Base-by-base conservation (phyloP, 148 eudicot species). In the Rhododendron henanense region DNA sequence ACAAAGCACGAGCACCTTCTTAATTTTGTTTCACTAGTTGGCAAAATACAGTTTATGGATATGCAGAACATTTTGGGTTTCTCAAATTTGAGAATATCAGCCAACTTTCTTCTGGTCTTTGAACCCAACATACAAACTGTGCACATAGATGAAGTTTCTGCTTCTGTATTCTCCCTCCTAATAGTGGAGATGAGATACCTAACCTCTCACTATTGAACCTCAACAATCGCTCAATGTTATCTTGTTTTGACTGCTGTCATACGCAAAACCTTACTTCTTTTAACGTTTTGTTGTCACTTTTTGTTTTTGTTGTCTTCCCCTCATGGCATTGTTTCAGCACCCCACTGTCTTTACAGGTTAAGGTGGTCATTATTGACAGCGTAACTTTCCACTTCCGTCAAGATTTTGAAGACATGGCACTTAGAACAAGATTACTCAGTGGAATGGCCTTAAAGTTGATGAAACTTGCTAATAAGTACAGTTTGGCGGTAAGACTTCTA, bases 361-460 rank as follows among this genome's bases (percentile, higher is more conserved):
- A 94, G 91, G 71, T 95, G 86, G 93, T 96, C 45, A 88, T 96
- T 81, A 91, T 96, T 86, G 99, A 96, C 84, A 96, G 98, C 83
- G 86, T 96, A 47, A 93, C 98, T 81, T 95, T 94, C 91, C 98
- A 96, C 91, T 95, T 96, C 90, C 97, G 99, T 85, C 98, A 95
- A 90, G 99, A 95, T 91, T 96, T 96, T 87, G 96, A 96, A 79
- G 96, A 96, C 89, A 90, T 95, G 94, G 94, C 96, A 85, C 97
- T 92, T 41, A 90, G 99, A 90, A 94, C 98, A 76, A 92, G 99
- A 75, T 81, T 95, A 59, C 99, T 96, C 74, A 90, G 96, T 90
- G 92, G 94, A 86, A 90, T 94, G 87, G 97, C 98, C 69, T 91
- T 94, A 88, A 95, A 95, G 90, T 87, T 96, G 88, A 93, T 96